Evolutionary conservation across 768 basidiomycete species (phyloP).

Genomic region (Naganishia vaughanmartiniae): DNA sequence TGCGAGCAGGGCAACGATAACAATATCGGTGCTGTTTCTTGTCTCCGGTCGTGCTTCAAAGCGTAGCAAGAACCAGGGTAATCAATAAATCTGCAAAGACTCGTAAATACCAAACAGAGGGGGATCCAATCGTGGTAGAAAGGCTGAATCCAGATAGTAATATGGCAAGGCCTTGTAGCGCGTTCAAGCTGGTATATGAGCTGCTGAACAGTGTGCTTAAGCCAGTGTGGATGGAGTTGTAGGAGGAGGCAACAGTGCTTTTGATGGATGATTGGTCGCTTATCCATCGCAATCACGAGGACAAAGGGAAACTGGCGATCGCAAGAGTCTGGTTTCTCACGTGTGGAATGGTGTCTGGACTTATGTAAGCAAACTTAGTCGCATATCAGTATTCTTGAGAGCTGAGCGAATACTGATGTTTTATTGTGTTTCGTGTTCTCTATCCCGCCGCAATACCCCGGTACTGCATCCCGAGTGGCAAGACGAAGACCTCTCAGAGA

Average conservation of each 20-base stretch:
- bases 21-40: neutral
- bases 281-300: neutral
- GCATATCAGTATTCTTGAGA: neutral
- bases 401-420: too few species aligned
- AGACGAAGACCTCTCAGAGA: too few species aligned
- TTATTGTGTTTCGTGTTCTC: too few species aligned
- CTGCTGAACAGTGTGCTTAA: neutral
- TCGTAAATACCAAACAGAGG: slow-evolving; percentile 5
- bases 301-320: slow-evolving; percentile 1
- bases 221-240: neutral
- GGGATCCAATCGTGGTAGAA: neutral
- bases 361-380: neutral
- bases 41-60: neutral
- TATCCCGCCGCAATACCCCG: too few species aligned
- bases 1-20: neutral
- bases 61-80: neutral
- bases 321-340: too few species aligned
- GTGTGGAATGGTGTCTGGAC: neutral
- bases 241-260: neutral
- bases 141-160: neutral
- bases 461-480: too few species aligned
- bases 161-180: neutral
- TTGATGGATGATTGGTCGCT: neutral
- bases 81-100: neutral
- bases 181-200: neutral